Percentiles rank a stretch among this genome's conserved stretches.
These are phyloP conservation scores for Aphanomyces invadans DNA, from an alignment of 352 stramenopile species.

Conservation along the genomic window DNA sequence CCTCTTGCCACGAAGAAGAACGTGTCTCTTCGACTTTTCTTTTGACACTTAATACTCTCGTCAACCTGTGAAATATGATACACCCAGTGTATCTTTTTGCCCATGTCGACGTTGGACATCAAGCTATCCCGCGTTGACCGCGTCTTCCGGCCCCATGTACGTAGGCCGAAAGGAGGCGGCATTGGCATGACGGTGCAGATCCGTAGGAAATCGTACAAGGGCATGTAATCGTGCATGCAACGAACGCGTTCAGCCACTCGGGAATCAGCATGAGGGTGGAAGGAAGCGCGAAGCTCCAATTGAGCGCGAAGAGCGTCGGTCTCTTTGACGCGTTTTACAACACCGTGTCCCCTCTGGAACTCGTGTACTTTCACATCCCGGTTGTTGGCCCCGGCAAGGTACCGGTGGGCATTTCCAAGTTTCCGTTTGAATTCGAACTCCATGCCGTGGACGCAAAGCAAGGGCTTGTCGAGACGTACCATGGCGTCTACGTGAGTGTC, in stretches of 20 bases:
- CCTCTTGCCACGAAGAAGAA: too few species aligned
- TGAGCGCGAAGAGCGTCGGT: constrained; percentile 70
- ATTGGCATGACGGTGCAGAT: not conserved
- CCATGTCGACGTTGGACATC: constrained; percentile 64
- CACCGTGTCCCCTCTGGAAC: constrained; percentile 55
- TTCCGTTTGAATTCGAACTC: constrained; percentile 86
- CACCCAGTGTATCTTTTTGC: not conserved
- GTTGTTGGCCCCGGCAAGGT: constrained; percentile 62
- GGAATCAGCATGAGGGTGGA: constrained; percentile 80
- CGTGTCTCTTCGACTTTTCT: not conserved
- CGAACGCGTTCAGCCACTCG: constrained; percentile 75
- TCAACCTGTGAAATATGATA: not conserved
- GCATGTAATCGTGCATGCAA: constrained; percentile 77
- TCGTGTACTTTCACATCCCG: constrained; percentile 80
- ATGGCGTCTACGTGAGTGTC: constrained; percentile 87
- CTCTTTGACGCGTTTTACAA: constrained; percentile 84
- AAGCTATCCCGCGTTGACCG: constrained; percentile 79
- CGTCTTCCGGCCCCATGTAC: constrained; percentile 77
- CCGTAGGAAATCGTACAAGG: constrained; percentile 71
- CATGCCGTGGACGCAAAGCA: constrained; percentile 46
- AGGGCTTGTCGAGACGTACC: constrained; percentile 86
- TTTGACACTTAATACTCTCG: not conserved
- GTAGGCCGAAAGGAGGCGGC: too few species aligned
- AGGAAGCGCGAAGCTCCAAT: constrained; percentile 65
- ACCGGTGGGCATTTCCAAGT: constrained; percentile 70